Percentiles rank a stretch among this genome's conserved stretches.
Evolutionary conservation across 1,284 basidiomycete genomes (phyloP).

Genomic region (Schizophyllum commune): DNA sequence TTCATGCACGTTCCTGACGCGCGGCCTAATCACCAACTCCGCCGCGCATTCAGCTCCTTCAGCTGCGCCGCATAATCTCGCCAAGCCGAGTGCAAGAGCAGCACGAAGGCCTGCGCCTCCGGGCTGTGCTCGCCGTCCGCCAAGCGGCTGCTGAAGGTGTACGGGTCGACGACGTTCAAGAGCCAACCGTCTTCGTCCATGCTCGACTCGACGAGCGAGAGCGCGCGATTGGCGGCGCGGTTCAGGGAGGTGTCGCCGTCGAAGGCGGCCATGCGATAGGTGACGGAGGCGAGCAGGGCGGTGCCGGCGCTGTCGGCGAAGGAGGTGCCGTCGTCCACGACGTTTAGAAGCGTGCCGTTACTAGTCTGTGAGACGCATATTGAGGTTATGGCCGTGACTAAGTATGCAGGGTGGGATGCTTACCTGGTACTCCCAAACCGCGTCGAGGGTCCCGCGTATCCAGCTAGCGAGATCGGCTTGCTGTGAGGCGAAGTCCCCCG

Average conservation of each 20-base stretch:
- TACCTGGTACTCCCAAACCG: slow-evolving; percentile 43
- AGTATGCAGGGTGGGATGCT: slow-evolving; percentile 7
- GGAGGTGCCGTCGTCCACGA: slow-evolving; percentile 36
- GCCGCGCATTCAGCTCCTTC: neutral
- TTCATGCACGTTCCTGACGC: no score
- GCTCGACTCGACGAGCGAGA: slow-evolving; percentile 28
- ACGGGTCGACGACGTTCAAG: slow-evolving; percentile 54
- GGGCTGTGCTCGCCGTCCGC: slow-evolving; percentile 37
- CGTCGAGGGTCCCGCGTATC: slow-evolving; percentile 50
- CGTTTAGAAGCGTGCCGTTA: slow-evolving; percentile 44
- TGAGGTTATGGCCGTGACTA: neutral
- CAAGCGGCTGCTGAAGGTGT: slow-evolving; percentile 39
- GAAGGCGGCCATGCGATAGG: slow-evolving; percentile 36
- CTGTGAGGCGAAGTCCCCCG: slow-evolving; percentile 31
- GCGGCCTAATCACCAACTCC: no score
- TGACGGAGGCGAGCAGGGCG: slow-evolving; percentile 45
- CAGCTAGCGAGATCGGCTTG: slow-evolving; percentile 43
- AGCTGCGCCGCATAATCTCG: slow-evolving; percentile 28
- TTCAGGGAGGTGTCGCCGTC: slow-evolving; percentile 27
- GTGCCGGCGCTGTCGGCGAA: slow-evolving; percentile 48
- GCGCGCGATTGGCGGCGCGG: slow-evolving; percentile 34
- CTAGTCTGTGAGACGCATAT: slow-evolving; percentile 20
- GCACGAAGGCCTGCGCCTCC: slow-evolving; percentile 59
- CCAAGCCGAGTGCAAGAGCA: slow-evolving; percentile 58
- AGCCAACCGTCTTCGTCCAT: slow-evolving; percentile 44